phyloP scores from a whole-genome alignment of 768 basidiomycete species.

The Amanita pseudoporphyria region DNA sequence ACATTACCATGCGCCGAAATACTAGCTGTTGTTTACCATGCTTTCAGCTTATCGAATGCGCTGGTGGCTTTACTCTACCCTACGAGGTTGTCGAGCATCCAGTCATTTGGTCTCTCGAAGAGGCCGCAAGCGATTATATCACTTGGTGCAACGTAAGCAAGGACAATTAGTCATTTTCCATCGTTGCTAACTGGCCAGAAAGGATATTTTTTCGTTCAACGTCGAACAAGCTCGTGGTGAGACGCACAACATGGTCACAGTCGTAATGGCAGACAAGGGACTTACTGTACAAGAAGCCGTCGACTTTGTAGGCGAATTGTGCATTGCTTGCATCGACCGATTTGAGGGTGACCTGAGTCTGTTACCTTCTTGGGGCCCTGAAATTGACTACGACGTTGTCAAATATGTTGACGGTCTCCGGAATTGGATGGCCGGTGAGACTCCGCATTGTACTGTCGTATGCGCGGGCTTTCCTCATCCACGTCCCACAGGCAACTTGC shows the following conservation, averaged over 20 bases:
- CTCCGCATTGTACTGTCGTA: not conserved
- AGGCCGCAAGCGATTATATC: conserved; percentile 61
- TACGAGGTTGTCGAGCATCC: conserved; percentile 63
- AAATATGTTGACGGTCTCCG: conserved; percentile 49
- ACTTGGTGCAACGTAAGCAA: conserved; percentile 63
- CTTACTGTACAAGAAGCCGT: conserved; percentile 52
- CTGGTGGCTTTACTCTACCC: conserved; percentile 41
- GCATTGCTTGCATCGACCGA: conserved; percentile 49
- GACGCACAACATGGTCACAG: conserved; percentile 66
- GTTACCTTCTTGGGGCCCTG: conserved; percentile 52
- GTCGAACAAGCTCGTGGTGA: conserved; percentile 63
- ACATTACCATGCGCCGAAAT: conserved; percentile 56
- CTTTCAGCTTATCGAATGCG: conserved; percentile 57
- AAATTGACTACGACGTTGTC: conserved; percentile 43
- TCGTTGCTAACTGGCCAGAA: not conserved
- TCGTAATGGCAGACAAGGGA: conserved; percentile 51
- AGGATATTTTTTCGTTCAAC: conserved; percentile 73
- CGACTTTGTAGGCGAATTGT: conserved; percentile 53
- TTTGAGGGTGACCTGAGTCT: conserved; percentile 29
- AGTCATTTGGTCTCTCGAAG: conserved; percentile 41
- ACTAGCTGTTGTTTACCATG: conserved; percentile 62
- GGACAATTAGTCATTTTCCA: not conserved
- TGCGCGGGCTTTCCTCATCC: not conserved
- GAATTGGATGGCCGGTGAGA: conserved; percentile 45
- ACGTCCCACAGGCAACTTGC: conserved; percentile 31